Base-by-base conservation (phyloP, 345 rosid species). In the Turnera subulata region DNA sequence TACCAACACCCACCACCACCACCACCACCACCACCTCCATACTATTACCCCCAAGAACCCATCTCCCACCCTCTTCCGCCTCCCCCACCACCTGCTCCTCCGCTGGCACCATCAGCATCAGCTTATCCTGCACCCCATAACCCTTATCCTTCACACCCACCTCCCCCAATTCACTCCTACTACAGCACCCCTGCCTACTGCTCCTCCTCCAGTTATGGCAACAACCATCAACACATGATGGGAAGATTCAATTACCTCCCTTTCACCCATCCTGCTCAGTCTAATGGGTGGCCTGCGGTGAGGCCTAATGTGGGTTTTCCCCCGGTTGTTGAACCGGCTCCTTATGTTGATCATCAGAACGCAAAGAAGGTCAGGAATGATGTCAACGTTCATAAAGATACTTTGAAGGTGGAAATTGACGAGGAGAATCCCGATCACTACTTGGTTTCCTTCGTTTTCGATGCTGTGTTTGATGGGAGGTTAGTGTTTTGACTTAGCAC, bases 351-450 rank as follows among this genome's bases (percentile, higher is more conserved):
- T 59, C 90, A 91, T 68, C 91, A 79, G 76, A 86, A 58, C 38
- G 90, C 96, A 0, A 89, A 86, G 89, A 92, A 89, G 75, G 89
- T 92, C 47, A 84, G 84, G 71, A 92, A 86, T 61, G 91, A 83
- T 58, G 96, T 92, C 46, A 91, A 91, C 72, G 92, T 92, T 54
- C 91, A 83, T 43, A 92, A 89, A 70, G 91, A 79, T 59, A 86
- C 96, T 16, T 74, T 89, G 73, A 72, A 62, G 78, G 64, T 92
- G 19, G 83, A 57, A 63, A 65, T 75, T 33, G 98, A 92, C 56
- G 82, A 80, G 70, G 64, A 62, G 18, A 79, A 81, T 70, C 95
- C 96, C 50, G 87, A 82, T 72, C 76, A 59, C 48, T 76, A 75
- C 68, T 73, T 92, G 68, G 87, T 92, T 46, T 89, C 98, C 67